These are phyloP conservation scores for Pistacia integerrima DNA, from an alignment of 345 rosid genomes.

Conservation along the genomic window DNA sequence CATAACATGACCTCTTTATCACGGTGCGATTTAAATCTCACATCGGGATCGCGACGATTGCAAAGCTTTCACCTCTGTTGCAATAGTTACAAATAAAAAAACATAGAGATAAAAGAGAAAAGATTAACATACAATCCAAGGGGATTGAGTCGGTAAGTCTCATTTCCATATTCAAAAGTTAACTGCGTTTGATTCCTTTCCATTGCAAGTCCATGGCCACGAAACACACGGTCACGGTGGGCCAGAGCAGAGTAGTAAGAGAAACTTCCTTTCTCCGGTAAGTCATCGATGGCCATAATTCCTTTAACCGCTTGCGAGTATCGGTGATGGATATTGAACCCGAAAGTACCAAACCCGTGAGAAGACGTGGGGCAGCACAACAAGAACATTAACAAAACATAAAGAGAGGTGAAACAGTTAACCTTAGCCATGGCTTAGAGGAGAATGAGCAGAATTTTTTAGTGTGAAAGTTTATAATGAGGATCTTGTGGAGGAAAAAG, in stretches of 20 bases:
- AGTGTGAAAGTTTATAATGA: no score
- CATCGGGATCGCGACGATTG: no score
- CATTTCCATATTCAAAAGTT: conserved; percentile 71
- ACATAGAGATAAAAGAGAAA: not conserved
- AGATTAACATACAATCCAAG: conserved; percentile 71
- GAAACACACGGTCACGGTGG: conserved; percentile 62
- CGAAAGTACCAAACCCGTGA: conserved; percentile 57
- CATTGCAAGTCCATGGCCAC: conserved; percentile 65
- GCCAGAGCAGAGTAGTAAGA: conserved; percentile 67
- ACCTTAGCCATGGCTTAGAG: conserved; percentile 14
- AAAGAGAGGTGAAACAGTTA: not conserved
- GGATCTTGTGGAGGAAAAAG: no score
- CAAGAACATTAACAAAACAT: not conserved
- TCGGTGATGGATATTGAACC: conserved; percentile 75
- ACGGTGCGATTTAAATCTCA: no score
- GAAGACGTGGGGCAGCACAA: conserved; percentile 20
- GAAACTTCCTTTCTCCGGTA: conserved; percentile 65
- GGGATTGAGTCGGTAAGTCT: conserved; percentile 45
- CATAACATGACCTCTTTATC: no score
- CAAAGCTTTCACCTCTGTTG: no score
- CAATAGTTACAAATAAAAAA: no score
- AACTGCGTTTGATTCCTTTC: conserved; percentile 50
- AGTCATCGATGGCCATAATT: conserved; percentile 52
- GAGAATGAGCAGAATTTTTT: not conserved
- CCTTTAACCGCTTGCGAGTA: conserved; percentile 81